These are phyloP conservation scores for Mentha longifolia DNA, from an alignment of 257 asterid species.

Conservation along the genomic window DNA sequence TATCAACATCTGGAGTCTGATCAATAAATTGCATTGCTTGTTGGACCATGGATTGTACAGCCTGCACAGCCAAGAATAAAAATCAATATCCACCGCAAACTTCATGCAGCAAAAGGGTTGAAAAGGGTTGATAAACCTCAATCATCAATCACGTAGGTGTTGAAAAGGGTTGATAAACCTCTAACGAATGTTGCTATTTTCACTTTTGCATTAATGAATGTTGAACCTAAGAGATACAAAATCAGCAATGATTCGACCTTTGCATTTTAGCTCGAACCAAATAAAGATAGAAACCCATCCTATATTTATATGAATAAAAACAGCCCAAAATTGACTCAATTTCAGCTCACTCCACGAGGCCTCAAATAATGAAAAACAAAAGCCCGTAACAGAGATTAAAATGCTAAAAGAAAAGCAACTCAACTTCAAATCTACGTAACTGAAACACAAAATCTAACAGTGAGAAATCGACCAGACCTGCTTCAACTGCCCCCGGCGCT, in stretches of 20 bases:
- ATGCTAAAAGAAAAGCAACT: background rate
- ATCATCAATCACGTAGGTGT: background rate
- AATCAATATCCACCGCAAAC: conserved; percentile 2
- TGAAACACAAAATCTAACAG: background rate
- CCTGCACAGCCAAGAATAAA: conserved; percentile 51
- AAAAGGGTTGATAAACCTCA: background rate
- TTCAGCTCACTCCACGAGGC: background rate
- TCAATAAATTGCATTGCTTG: conserved; percentile 92
- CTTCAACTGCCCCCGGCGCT: conserved; percentile 95
- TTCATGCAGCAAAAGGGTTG: conserved; percentile 7
- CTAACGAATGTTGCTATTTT: background rate
- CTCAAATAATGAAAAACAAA: no score
- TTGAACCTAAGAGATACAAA: background rate
- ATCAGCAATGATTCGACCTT: background rate
- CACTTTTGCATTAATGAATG: background rate
- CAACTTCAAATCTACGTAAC: background rate
- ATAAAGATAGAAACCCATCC: no score
- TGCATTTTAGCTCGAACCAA: no score
- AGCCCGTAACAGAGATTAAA: background rate
- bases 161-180: background rate
- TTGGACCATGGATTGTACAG: conserved; percentile 96
- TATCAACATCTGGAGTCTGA: conserved; percentile 86
- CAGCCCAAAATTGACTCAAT: background rate
- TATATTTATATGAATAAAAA: background rate
- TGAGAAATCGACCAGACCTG: conserved; percentile 51